These are phyloP conservation scores for Berkeleyomyces basicola DNA, from an alignment of 2,329 filamentous ascomycete genomes.

Conservation along the genomic window DNA sequence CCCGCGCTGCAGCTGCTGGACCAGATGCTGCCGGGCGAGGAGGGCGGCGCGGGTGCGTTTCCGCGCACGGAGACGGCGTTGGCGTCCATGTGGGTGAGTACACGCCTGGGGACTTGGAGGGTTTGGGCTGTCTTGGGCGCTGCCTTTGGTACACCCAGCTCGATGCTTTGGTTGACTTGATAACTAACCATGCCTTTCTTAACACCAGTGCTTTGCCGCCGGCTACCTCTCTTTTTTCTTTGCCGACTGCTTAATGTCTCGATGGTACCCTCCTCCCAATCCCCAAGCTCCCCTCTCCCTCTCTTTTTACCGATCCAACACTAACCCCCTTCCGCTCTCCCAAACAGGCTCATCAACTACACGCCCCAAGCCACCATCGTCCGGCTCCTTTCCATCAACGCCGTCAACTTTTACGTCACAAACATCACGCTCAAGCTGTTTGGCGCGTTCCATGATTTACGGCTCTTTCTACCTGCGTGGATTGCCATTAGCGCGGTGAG, in stretches of 20 bases:
- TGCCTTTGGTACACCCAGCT: not conserved
- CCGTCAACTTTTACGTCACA: conserved; percentile 58
- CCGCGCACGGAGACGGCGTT: conserved; percentile 50
- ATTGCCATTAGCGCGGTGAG: conserved; percentile 57
- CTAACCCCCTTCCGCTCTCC: not conserved
- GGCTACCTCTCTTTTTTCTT: conserved; percentile 72
- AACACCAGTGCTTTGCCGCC: conserved; percentile 49
- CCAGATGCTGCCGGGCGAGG: conserved; percentile 33
- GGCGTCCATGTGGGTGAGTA: conserved; percentile 56
- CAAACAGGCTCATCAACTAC: conserved; percentile 62
- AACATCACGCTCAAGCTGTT: conserved; percentile 54
- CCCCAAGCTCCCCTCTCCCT: not conserved
- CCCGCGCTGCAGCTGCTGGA: conserved; percentile 52
- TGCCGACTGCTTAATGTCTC: conserved; percentile 69
- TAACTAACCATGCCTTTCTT: conserved; percentile 2
- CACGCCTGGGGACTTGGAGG: not conserved
- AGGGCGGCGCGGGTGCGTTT: conserved; percentile 16
- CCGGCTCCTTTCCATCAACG: conserved; percentile 58
- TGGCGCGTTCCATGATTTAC: conserved; percentile 52
- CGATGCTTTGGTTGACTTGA: not conserved
- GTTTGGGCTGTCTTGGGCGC: not conserved
- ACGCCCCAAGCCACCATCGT: conserved; percentile 67
- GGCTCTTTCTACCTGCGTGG: conserved; percentile 60
- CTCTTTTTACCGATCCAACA: not conserved
- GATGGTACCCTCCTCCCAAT: conserved; percentile 40